Conservation (phyloP, 2,329 filamentous ascomycete genomes). For the Epichloe uncinata region DNA sequence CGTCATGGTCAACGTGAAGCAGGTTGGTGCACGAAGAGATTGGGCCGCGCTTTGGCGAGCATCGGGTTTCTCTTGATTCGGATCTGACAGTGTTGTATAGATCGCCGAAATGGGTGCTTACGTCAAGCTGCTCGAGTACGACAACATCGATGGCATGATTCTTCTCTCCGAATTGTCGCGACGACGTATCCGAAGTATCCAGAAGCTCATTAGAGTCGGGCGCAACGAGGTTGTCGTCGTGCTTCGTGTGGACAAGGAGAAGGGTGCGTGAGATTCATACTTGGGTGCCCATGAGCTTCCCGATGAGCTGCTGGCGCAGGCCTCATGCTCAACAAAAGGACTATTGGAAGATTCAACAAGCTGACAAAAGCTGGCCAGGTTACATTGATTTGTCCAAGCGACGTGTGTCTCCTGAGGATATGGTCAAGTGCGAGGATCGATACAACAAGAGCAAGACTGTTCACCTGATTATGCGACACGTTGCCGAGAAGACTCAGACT, state of each 20-base stretch:
- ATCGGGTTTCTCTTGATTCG: not conserved
- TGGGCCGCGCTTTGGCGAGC: not conserved
- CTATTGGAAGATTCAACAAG: slow-evolving; percentile 6
- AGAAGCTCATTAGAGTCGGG: slow-evolving; percentile 96
- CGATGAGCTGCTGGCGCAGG: too few species aligned
- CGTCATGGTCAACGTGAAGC: slow-evolving; percentile 99
- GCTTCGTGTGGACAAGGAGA: slow-evolving; percentile 97
- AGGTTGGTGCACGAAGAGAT: slow-evolving; percentile 48
- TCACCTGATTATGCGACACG: slow-evolving; percentile 96
- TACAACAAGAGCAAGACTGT: slow-evolving; percentile 99
- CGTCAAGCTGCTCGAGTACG: slow-evolving; percentile 98
- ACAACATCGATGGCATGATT: slow-evolving; percentile 99
- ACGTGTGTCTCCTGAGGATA: slow-evolving; percentile 93
- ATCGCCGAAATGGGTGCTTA: slow-evolving; percentile 99
- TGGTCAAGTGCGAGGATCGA: slow-evolving; percentile 94
- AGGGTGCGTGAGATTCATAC: slow-evolving; percentile 43
- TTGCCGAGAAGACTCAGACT: slow-evolving; percentile 88
- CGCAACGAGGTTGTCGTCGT: slow-evolving; percentile 98
- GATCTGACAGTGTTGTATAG: slow-evolving; percentile 27
- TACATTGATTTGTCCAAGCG: slow-evolving; percentile 99
- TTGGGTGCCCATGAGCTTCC: not conserved
- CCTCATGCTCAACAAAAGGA: not conserved
- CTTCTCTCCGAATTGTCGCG: slow-evolving; percentile 92
- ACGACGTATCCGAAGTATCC: slow-evolving; percentile 96
- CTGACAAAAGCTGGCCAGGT: slow-evolving; percentile 27